Evolutionary conservation across 2,329 filamentous ascomycete genomes (phyloP), one percentile per base, ranked within the genome.

Genomic region (Drechslerella coelobrocha): DNA sequence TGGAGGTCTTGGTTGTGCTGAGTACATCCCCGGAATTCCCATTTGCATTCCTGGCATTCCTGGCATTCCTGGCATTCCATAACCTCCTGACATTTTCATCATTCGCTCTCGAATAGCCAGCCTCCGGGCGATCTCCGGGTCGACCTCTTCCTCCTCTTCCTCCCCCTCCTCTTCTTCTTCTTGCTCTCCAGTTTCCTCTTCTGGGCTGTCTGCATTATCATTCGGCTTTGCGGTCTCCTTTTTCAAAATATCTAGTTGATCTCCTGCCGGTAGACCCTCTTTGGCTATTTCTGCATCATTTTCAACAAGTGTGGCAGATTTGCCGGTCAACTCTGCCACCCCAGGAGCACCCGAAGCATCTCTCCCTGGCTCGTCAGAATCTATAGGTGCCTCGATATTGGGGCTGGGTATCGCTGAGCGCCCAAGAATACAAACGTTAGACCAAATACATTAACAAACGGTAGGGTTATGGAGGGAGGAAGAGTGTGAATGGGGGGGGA

Each of bases 11-110:
- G 51, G 80, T 8, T 81, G 78, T 7, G 81, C 75, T 27, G 81
- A 77, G 68, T 84, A 81, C 80, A 89, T 84, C 23, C 61, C 52
- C 14, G 87, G 84, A 78, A 91, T 85, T 68, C 86, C 86, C 37
- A 84, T 85, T 34, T 88, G 86, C 19, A 85, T 84, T 17, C 90
- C 91, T 78, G 96, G 95, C 55, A 72, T 63, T 9, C 63, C 29
- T 12, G 12, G 12, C 2, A 97, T 94, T 75, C 91, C 91, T 78
- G 91, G 87, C 89, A 97, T 96, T 50, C 91, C 91, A 91, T 96
- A 96, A 21, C 93, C 93, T 61, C 93, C 93, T 75, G 93, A 96
- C 89, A 99, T 94, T 81, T 96, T 97, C 48, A 94, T 94, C 91
- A 99, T 99, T 75, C 94, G 87, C 72, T 94, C 92, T 69, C 94